Evolutionary conservation across 2,329 filamentous ascomycete species (phyloP).

Genomic region (Beauveria varroae): DNA sequence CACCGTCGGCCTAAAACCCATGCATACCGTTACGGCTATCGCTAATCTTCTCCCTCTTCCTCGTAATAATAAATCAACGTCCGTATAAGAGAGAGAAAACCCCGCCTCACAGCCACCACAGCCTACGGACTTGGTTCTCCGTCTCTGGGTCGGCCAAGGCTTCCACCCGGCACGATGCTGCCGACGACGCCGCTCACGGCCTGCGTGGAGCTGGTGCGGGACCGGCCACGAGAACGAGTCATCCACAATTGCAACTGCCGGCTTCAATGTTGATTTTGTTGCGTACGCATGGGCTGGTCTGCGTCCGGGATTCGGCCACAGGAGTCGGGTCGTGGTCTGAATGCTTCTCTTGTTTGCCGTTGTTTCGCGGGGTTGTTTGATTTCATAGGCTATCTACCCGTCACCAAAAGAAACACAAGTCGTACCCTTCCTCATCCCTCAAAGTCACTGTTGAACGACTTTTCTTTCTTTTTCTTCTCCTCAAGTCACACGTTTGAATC

Average conservation of each 20-base stretch:
- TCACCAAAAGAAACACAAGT: background rate
- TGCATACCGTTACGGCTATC: too few species aligned
- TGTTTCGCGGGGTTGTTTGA: background rate
- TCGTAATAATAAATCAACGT: background rate
- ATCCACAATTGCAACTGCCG: background rate
- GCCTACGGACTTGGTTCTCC: background rate
- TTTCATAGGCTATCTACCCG: background rate
- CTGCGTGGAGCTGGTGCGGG: background rate
- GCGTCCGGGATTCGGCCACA: background rate
- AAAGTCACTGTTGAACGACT: slow-evolving; percentile 11
- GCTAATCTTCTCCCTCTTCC: too few species aligned
- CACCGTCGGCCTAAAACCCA: too few species aligned
- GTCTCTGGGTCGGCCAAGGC: background rate
- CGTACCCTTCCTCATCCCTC: background rate
- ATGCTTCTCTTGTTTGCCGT: too few species aligned
- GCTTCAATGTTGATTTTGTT: background rate
- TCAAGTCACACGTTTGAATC: background rate
- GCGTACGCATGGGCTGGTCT: background rate
- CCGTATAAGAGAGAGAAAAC: background rate
- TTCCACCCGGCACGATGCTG: background rate
- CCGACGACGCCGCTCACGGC: background rate
- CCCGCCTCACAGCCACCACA: background rate
- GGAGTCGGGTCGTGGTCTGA: too few species aligned
- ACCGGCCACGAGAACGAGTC: background rate
- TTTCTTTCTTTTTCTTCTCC: background rate